These are phyloP conservation scores for Fusarium proliferatum DNA, from an alignment of 2,329 filamentous ascomycete species.

Conservation along the genomic window DNA sequence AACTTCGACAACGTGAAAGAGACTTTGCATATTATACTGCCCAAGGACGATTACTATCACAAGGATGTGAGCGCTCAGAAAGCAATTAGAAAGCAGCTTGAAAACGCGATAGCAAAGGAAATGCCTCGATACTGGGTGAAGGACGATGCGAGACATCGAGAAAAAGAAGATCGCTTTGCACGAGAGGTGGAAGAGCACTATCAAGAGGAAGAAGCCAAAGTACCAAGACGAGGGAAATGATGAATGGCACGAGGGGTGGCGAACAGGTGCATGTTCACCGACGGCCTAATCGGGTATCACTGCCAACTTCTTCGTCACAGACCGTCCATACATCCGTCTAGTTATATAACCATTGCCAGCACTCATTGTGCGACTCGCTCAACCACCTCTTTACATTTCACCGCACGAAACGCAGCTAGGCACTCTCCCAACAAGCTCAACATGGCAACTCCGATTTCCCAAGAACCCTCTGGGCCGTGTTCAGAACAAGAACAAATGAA, in stretches of 20 bases:
- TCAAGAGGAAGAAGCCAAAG: neutral
- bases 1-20: neutral
- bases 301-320: rapidly evolving
- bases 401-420: rapidly evolving
- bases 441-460: neutral
- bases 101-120: rapidly evolving
- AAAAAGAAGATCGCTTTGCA: neutral
- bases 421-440: neutral
- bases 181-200: neutral
- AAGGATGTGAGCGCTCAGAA: rapidly evolving
- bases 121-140: neutral
- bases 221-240: neutral
- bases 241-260: neutral
- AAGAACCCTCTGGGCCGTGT: neutral
- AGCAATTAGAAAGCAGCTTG: neutral
- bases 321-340: rapidly evolving
- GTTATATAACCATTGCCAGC: neutral
- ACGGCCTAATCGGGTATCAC: rapidly evolving
- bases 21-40: neutral
- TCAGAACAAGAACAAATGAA: neutral
- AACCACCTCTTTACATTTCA: neutral
- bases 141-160: neutral
- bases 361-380: neutral
- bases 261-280: neutral
- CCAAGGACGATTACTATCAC: neutral